phyloP scores from a whole-genome alignment of 2,329 filamentous ascomycete genomes.

The Uncinocarpus reesii region DNA sequence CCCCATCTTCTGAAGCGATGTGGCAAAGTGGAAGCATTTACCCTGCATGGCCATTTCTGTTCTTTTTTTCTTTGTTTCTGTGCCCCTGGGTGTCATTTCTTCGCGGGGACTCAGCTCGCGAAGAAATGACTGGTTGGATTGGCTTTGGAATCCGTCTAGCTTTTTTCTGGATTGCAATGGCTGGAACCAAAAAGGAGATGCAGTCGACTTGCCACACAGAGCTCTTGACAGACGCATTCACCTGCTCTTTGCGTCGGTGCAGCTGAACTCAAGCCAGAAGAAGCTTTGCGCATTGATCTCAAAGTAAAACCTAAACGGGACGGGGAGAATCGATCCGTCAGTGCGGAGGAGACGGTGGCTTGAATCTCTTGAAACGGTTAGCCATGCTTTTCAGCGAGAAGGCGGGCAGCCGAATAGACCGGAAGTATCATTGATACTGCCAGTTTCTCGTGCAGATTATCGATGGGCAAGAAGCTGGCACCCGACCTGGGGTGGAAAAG shows the following conservation, averaged over 20 bases:
- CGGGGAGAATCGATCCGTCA: background rate
- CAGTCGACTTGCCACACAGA: conserved; percentile 2
- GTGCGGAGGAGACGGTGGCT: background rate
- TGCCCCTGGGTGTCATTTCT: background rate
- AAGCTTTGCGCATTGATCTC: conserved; percentile 6
- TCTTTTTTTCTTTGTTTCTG: background rate
- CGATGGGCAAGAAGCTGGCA: too few relatives aligned
- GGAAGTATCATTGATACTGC: too few relatives aligned
- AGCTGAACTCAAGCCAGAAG: background rate
- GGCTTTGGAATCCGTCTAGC: background rate
- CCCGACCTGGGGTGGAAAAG: too few relatives aligned
- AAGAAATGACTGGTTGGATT: background rate
- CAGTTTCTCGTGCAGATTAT: too few relatives aligned
- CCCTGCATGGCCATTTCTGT: background rate
- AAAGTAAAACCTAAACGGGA: background rate
- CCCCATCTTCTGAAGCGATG: too few relatives aligned
- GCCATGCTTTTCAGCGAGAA: background rate
- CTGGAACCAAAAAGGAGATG: background rate
- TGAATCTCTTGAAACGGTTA: background rate
- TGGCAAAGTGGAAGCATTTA: background rate
- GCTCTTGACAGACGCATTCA: background rate
- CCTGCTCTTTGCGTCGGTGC: conserved; percentile 1
- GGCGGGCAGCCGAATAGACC: background rate
- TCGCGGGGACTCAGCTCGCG: background rate
- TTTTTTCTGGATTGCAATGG: background rate